These are phyloP conservation scores for Xylaria venustula DNA, from an alignment of 495 filamentous ascomycete genomes.

Conservation along the genomic window DNA sequence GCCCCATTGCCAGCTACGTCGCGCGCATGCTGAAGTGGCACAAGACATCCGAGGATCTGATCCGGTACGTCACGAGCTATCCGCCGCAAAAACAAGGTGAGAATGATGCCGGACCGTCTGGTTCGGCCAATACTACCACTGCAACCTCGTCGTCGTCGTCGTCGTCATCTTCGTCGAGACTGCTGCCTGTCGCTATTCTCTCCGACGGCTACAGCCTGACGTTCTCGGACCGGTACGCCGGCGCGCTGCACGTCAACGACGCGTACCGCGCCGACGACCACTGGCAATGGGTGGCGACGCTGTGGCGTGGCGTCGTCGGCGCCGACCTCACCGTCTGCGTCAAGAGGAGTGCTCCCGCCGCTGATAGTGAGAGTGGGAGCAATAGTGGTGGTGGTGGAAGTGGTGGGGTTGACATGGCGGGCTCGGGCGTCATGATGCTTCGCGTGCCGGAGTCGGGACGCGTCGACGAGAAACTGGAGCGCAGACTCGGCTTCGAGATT, in stretches of 20 bases:
- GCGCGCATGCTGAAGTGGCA: slow-evolving; percentile 73
- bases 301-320: slow-evolving; percentile 86
- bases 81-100: slow-evolving; percentile 6
- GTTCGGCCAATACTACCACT: too few species aligned
- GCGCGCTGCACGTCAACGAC: slow-evolving; percentile 69
- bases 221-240: slow-evolving; percentile 70
- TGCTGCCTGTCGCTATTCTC: slow-evolving; percentile 69
- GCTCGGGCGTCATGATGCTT: slow-evolving; percentile 38
- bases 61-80: slow-evolving; percentile 55
- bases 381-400: slow-evolving; percentile 28
- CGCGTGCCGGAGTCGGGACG: slow-evolving; percentile 35
- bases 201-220: slow-evolving; percentile 71
- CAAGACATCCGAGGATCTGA: slow-evolving; percentile 62
- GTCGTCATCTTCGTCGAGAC: too few species aligned
- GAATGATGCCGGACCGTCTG: too few species aligned
- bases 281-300: slow-evolving; percentile 97
- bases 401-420: slow-evolving; percentile 51
- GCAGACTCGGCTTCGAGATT: slow-evolving; percentile 78
- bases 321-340: slow-evolving; percentile 84
- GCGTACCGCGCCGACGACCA: slow-evolving; percentile 81
- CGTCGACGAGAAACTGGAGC: slow-evolving; percentile 65
- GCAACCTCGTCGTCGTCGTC: too few species aligned
- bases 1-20: slow-evolving; percentile 63
- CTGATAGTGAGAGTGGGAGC: slow-evolving; percentile 20
- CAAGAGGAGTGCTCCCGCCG: slow-evolving; percentile 24